These are phyloP conservation scores for Tylopilus sp. DNA, from an alignment of 1,284 basidiomycete species.

Conservation along the genomic window DNA sequence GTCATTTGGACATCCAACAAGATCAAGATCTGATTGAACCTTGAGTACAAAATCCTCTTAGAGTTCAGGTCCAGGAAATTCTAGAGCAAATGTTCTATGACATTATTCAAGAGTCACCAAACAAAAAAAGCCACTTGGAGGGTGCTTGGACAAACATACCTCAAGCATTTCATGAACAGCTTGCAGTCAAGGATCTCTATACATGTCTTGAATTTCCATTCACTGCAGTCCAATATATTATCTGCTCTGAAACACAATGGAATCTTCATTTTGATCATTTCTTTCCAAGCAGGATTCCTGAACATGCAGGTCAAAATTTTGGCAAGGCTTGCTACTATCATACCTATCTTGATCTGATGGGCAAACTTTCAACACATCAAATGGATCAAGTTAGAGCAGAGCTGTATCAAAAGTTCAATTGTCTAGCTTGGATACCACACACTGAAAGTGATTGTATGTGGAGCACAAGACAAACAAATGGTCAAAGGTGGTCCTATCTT, in stretches of 20 bases:
- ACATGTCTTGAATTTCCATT: background rate
- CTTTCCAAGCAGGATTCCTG: background rate
- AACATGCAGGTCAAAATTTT: background rate
- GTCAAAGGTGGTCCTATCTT: background rate
- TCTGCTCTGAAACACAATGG: too few species aligned
- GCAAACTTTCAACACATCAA: background rate
- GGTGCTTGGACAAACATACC: constrained; percentile 14
- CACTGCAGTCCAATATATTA: background rate
- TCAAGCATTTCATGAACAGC: rapidly evolving
- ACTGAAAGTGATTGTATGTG: constrained; percentile 2
- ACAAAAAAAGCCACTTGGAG: background rate
- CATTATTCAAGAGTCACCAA: constrained; percentile 10
- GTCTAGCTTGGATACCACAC: background rate
- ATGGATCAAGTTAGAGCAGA: background rate
- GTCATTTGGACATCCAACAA: too few species aligned
- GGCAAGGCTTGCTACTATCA: background rate
- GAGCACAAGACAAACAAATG: background rate
- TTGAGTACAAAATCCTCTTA: background rate
- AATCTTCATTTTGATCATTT: background rate
- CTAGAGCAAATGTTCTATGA: constrained; percentile 13
- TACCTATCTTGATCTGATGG: background rate
- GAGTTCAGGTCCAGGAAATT: background rate
- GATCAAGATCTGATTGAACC: background rate
- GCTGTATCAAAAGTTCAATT: background rate
- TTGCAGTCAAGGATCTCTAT: background rate